Percentiles rank a stretch among this genome's conserved stretches.
Evolutionary conservation across 148 eudicot genomes (phyloP).

Genomic region (Chenopodium formosanum): DNA sequence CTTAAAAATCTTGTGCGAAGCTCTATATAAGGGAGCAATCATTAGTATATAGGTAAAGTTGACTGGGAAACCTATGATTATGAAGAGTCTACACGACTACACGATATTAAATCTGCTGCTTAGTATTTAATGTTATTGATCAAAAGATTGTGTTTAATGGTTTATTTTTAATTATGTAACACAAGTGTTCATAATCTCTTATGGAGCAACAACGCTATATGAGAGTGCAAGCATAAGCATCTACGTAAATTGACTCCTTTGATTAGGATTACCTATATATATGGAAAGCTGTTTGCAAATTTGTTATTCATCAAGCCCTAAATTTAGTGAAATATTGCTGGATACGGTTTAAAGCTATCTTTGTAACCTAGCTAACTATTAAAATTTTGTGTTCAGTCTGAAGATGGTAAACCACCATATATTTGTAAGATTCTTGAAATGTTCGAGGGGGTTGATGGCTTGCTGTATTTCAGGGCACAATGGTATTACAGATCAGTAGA

Average conservation of each 20-base stretch:
- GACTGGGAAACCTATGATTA: too few species aligned
- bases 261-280: not conserved
- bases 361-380: not conserved
- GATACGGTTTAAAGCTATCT: not conserved
- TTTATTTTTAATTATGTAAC: not conserved
- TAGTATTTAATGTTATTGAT: not conserved
- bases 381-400: conserved; percentile 42
- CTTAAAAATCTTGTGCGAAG: not conserved
- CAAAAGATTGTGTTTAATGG: not conserved
- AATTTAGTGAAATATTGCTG: not conserved
- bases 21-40: not conserved
- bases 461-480: conserved; percentile 53
- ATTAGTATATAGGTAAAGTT: not conserved
- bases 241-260: not conserved
- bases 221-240: not conserved
- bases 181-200: not conserved
- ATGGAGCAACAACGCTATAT: not conserved
- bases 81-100: too few species aligned
- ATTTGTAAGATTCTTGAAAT: conserved; percentile 68
- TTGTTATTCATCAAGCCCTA: not conserved
- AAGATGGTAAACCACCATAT: conserved; percentile 34
- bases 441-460: conserved; percentile 60
- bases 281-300: not conserved
- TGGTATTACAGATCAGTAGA: conserved; percentile 78
- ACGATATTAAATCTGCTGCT: not conserved